phyloP scores from a whole-genome alignment of 306 rosid species.

The Inga laurina region DNA sequence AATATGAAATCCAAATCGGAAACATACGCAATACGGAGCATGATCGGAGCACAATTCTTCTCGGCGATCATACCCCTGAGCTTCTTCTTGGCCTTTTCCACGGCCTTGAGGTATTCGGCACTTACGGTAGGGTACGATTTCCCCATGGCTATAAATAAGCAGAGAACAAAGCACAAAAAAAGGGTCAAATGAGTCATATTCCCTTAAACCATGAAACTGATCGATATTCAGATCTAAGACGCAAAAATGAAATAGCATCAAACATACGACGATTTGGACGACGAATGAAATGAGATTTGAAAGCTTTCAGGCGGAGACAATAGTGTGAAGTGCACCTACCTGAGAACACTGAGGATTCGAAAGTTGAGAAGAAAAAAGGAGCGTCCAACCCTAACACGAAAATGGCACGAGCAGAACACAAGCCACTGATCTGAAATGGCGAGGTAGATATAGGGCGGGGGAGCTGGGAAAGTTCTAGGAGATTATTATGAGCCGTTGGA shows the following conservation, averaged over 20 bases:
- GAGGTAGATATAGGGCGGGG: conserved; percentile 28
- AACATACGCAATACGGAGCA: conserved; percentile 86
- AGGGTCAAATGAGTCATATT: background rate
- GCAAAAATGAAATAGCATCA: background rate
- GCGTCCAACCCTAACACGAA: background rate
- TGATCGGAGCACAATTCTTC: conserved; percentile 86
- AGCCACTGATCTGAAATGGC: conserved; percentile 10
- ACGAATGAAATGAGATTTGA: background rate
- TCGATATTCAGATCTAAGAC: conserved; percentile 24
- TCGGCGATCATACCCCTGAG: conserved; percentile 93
- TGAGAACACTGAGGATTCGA: background rate
- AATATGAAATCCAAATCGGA: background rate
- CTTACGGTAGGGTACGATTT: conserved; percentile 83
- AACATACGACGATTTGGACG: background rate
- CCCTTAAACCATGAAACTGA: background rate
- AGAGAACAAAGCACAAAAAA: background rate
- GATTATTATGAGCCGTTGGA: conserved; percentile 25
- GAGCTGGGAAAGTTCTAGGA: conserved; percentile 46
- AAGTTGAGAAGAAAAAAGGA: background rate
- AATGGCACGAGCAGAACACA: conserved; percentile 48
- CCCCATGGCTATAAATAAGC: conserved; percentile 54
- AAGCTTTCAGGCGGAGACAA: background rate
- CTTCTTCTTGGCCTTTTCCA: conserved; percentile 87
- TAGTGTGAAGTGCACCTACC: conserved; percentile 12
- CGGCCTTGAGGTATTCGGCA: conserved; percentile 70